A percentile compares a stretch with the other conserved stretches of the same genome.
Evolutionary conservation across 768 basidiomycete genomes (phyloP).

Genomic region (Cystobasidium tubakii): DNA sequence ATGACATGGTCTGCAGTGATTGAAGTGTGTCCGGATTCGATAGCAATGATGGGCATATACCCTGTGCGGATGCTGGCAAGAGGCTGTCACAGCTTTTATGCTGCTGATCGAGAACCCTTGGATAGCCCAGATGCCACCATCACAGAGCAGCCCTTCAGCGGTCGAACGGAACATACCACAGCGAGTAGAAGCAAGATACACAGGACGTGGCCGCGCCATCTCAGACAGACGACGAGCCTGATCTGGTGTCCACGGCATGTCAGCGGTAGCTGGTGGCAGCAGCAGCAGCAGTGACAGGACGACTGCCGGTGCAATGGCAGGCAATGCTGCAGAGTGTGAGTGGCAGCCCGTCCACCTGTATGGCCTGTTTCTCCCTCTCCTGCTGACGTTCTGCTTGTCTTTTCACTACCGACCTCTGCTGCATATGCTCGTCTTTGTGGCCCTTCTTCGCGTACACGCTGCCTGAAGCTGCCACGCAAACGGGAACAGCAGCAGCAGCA

Average conservation of each 20-base stretch:
- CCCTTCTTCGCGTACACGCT: not conserved
- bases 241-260: not conserved
- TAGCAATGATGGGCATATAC: not conserved
- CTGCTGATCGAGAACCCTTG: too few relatives aligned
- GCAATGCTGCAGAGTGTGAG: not conserved
- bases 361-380: not conserved
- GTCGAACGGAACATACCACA: too few relatives aligned
- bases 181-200: too few relatives aligned
- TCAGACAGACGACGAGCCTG: too few relatives aligned
- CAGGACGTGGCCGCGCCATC: too few relatives aligned
- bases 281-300: not conserved
- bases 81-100: too few relatives aligned
- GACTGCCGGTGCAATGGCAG: not conserved
- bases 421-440: not conserved
- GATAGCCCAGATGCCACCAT: too few relatives aligned
- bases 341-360: not conserved
- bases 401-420: not conserved
- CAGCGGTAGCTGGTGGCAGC: not conserved
- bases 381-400: not conserved
- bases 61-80: too few relatives aligned
- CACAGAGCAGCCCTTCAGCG: too few relatives aligned
- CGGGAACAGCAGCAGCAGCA: not conserved
- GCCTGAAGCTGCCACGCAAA: not conserved
- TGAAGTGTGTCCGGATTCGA: not conserved
- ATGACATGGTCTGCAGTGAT: not conserved